phyloP scores from a whole-genome alignment of 257 asterid species.

The Przewalskia tangutica region DNA sequence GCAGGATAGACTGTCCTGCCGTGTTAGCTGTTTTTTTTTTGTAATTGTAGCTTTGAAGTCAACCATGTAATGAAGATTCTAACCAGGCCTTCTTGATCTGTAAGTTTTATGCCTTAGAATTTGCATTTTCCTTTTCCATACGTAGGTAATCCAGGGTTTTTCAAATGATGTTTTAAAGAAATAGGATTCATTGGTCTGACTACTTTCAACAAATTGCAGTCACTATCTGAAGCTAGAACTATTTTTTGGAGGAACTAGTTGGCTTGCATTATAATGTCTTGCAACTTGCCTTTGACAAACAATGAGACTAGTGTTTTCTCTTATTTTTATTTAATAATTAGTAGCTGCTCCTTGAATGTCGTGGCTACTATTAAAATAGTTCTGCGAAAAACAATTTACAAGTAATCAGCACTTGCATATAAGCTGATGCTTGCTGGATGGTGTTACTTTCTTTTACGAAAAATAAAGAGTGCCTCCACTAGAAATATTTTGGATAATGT shows the following conservation, averaged over 20 bases:
- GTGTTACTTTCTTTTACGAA: background rate
- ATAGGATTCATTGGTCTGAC: background rate
- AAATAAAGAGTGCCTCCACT: background rate
- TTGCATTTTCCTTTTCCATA: background rate
- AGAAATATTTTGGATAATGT: background rate
- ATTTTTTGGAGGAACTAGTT: background rate
- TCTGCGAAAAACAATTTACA: background rate
- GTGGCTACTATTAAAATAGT: background rate
- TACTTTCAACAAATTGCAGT: background rate
- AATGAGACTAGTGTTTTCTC: background rate
- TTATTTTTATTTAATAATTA: background rate
- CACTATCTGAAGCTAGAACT: background rate
- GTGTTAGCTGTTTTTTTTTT: background rate
- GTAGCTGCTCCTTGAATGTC: background rate
- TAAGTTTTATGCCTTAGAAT: background rate
- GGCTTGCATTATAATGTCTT: background rate
- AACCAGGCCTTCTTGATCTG: background rate
- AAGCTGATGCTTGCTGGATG: background rate
- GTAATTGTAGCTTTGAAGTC: background rate
- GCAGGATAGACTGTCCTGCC: background rate
- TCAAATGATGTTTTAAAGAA: background rate
- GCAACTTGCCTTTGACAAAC: background rate
- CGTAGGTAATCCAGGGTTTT: background rate
- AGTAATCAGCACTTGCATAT: background rate
- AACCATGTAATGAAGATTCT: background rate